Evolutionary conservation across 495 filamentous ascomycete species (phyloP).

Genomic region (Halenospora varia): DNA sequence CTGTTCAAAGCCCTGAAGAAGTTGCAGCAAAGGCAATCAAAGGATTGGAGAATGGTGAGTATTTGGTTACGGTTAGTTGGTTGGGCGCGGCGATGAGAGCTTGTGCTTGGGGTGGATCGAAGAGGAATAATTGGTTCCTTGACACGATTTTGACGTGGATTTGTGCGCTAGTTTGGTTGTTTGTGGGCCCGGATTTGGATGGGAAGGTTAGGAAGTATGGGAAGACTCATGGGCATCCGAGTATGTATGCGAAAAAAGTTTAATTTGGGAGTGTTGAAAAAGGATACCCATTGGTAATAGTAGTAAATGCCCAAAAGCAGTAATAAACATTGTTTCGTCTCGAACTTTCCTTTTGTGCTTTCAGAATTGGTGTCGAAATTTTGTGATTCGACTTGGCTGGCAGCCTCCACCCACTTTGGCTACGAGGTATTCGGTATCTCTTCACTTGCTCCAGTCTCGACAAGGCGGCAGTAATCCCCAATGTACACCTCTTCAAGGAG

Average conservation of each 20-base stretch:
- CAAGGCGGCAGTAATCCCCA: no score
- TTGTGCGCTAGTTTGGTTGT: constrained; percentile 53
- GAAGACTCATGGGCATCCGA: constrained; percentile 54
- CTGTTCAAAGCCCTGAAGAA: constrained; percentile 69
- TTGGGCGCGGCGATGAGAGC: constrained; percentile 66
- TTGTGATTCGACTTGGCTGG: no score
- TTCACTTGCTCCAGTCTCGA: no score
- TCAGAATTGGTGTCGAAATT: no score
- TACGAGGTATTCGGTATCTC: no score
- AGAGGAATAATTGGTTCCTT: constrained; percentile 52
- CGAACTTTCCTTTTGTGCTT: no score
- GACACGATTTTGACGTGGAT: constrained; percentile 60
- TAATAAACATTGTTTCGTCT: no score
- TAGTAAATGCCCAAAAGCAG: not conserved
- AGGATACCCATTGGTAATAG: not conserved
- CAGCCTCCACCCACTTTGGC: no score
- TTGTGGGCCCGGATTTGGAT: constrained; percentile 56
- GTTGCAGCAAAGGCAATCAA: constrained; percentile 67
- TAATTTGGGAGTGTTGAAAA: not conserved
- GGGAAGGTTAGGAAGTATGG: constrained; percentile 54
- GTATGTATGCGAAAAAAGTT: constrained; percentile 26
- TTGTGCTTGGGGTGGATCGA: constrained; percentile 49
- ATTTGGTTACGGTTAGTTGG: constrained; percentile 68
- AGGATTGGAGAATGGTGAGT: constrained; percentile 76
- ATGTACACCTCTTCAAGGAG: no score